Conservation (phyloP, 2,329 filamentous ascomycete genomes). For the Neonectria coccinea region DNA sequence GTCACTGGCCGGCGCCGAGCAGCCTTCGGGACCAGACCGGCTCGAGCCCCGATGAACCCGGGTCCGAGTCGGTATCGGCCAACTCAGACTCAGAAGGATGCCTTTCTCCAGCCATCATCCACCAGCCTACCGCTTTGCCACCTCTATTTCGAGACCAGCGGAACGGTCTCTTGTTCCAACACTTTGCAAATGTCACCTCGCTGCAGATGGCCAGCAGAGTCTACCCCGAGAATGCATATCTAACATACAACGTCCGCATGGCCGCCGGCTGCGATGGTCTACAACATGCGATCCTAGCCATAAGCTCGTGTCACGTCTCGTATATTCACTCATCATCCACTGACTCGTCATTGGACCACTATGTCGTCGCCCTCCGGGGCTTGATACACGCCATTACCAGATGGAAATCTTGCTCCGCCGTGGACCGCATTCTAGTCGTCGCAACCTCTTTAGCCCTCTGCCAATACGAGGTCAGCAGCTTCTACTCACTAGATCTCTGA, state of each 20-base stretch:
- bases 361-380: constrained; percentile 12
- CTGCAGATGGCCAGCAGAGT: constrained; percentile 22
- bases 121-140: constrained; percentile 10
- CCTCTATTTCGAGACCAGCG: constrained; percentile 21
- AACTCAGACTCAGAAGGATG: background rate
- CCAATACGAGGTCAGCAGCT: constrained; percentile 14
- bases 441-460: constrained; percentile 22
- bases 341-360: constrained; percentile 22
- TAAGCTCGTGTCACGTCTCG: constrained; percentile 19
- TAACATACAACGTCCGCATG: constrained; percentile 19
- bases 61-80: background rate
- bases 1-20: constrained; percentile 12
- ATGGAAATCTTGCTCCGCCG: constrained; percentile 20
- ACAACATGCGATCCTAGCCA: constrained; percentile 22
- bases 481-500: background rate
- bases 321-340: constrained; percentile 11
- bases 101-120: constrained; percentile 14
- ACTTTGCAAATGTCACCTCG: constrained; percentile 21
- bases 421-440: constrained; percentile 18
- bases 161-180: constrained; percentile 19
- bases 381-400: constrained; percentile 23
- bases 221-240: constrained; percentile 19
- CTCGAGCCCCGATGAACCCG: background rate
- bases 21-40: background rate
- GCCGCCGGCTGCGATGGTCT: constrained; percentile 12